Base-by-base conservation (phyloP, 176 grass and related monocot species). In the Musa beccarii region DNA sequence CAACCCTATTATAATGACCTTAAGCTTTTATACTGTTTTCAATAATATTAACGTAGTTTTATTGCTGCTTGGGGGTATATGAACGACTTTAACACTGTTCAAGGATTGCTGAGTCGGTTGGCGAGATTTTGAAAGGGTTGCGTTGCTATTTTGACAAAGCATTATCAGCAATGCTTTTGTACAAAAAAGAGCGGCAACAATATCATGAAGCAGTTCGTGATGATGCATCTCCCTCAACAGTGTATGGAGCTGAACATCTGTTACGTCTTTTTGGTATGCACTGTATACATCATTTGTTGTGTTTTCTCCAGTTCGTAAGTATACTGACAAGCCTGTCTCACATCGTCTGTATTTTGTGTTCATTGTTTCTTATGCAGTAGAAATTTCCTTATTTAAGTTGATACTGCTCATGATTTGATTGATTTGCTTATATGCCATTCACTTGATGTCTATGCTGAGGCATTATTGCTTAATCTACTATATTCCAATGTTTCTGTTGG, bases 191-290 rank as follows among this genome's bases (percentile, higher is more conserved):
- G 65, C 74, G 82, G 73, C 61, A 82, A 14, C 94, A 97, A 82
- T 97, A 91, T 59, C 66, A 82, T 1, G 90, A 97, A 82, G 83
- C 84, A 77, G 81, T 97, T 64, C 68, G 81, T 64, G 90, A 83
- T 66, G 82, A 85, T 49, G 69, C 79, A 53, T 90, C 93, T 28
- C 93, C 93, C 57, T 97, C 87, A 52, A 85, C 88, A 69, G 71
- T 97, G 63, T 97, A 97, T 90, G 94, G 94, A 84, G 94, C 94
- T 75, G 94, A 97, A 83, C 94, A 97, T 82, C 68, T 97, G 76
- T 76, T 97, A 20, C 90, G 94, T 17, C 84, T 97, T 92, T 97
- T 97, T 83, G 94, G 94, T 93, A 97, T 85, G 85, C 75, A 61
- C 59, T 64, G 11, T 77, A 26, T 76, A 66, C 51, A 61, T 87